Evolutionary conservation across 1,284 basidiomycete genomes (phyloP).

Genomic region (Meira miltonrushii): DNA sequence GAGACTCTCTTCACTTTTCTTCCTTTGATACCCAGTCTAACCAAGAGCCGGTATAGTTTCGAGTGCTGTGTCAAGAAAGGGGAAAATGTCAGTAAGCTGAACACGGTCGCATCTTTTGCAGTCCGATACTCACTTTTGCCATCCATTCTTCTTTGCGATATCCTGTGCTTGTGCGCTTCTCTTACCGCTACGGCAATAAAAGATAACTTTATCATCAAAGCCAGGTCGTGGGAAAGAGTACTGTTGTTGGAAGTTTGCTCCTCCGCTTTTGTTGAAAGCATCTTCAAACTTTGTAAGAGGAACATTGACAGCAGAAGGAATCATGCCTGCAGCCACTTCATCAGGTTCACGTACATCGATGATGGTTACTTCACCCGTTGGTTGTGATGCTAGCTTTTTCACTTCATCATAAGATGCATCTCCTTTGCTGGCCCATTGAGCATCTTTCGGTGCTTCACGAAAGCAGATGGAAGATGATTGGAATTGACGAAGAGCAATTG

Average conservation of each 20-base stretch:
- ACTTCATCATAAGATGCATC: slow-evolving; percentile 74
- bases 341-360: slow-evolving; percentile 82
- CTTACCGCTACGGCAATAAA: slow-evolving; percentile 90
- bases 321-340: slow-evolving; percentile 87
- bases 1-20: slow-evolving; percentile 4
- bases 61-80: slow-evolving; percentile 6
- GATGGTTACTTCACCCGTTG: slow-evolving; percentile 58
- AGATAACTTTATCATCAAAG: slow-evolving; percentile 72
- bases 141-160: slow-evolving; percentile 77
- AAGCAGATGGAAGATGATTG: not conserved
- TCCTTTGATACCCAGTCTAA: slow-evolving; percentile 29
- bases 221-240: slow-evolving; percentile 80
- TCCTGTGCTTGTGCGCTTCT: slow-evolving; percentile 78
- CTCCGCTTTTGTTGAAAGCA: slow-evolving; percentile 59
- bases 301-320: slow-evolving; percentile 89
- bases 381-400: slow-evolving; percentile 73
- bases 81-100: not conserved
- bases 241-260: slow-evolving; percentile 53
- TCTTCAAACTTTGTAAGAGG: slow-evolving; percentile 74
- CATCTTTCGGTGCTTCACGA: slow-evolving; percentile 18
- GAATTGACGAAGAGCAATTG: not conserved
- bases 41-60: slow-evolving; percentile 27
- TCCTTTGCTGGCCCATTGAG: slow-evolving; percentile 33
- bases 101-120: not conserved
- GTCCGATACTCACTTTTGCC: slow-evolving; percentile 64